Percentiles rank a stretch among this genome's conserved stretches.
These are phyloP conservation scores for Acanthamoeba lugdunensis DNA, from an alignment of 208 protist genomes.

Conservation along the genomic window DNA sequence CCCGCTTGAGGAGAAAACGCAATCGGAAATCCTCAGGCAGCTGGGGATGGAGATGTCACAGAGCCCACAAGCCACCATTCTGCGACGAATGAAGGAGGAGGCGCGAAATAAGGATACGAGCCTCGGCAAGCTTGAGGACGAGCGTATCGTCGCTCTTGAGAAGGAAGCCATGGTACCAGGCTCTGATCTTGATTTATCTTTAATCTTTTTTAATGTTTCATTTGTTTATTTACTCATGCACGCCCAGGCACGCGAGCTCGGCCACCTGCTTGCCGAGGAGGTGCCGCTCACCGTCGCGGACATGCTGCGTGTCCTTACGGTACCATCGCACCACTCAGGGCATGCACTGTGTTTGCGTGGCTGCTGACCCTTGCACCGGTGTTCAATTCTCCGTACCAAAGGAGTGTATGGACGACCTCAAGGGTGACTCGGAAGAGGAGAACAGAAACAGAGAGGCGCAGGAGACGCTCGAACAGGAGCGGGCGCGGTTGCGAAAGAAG, in stretches of 20 bases:
- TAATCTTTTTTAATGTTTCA: background rate
- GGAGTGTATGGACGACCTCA: background rate
- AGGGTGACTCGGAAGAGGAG: background rate
- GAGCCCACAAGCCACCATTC: background rate
- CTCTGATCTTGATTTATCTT: background rate
- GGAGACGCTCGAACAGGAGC: background rate
- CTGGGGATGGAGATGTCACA: conserved; percentile 5
- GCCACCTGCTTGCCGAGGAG: background rate
- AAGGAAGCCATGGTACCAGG: background rate
- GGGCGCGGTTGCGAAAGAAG: background rate
- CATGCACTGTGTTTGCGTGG: background rate
- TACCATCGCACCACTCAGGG: background rate
- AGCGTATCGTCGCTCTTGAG: background rate
- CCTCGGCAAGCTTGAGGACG: background rate
- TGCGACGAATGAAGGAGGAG: background rate
- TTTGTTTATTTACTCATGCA: background rate
- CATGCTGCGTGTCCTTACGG: background rate
- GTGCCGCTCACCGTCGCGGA: background rate
- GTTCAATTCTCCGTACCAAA: background rate
- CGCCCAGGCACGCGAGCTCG: background rate
- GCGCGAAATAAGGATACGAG: background rate
- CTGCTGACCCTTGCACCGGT: background rate
- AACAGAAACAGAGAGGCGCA: background rate
- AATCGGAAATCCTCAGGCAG: background rate
- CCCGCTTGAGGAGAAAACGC: background rate